phyloP scores from a whole-genome alignment of 2,329 filamentous ascomycete species.

The Trichoderma arundinaceum region DNA sequence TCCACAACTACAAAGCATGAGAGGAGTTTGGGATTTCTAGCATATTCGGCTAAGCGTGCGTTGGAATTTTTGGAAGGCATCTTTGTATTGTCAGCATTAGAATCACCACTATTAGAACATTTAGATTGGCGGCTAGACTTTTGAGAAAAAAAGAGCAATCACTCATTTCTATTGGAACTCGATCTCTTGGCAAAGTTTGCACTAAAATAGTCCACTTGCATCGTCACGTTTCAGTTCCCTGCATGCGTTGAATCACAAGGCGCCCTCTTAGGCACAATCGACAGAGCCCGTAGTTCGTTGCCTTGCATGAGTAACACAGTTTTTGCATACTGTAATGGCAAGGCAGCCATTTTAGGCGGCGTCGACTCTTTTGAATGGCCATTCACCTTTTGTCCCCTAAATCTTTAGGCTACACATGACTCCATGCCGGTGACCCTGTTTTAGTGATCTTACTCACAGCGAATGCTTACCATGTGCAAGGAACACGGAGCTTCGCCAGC shows the following conservation, averaged over 20 bases:
- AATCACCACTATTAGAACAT: conserved; percentile 10
- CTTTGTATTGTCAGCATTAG: conserved; percentile 21
- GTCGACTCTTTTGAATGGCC: not conserved
- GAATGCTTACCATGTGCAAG: conserved; percentile 19
- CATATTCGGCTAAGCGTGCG: conserved; percentile 16
- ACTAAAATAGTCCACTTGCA: not conserved
- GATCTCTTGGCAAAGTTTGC: not conserved
- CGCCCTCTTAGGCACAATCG: conserved; percentile 1
- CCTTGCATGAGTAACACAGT: conserved; percentile 26
- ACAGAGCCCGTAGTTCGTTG: conserved; percentile 1
- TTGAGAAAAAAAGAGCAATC: not conserved
- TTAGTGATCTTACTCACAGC: conserved; percentile 8
- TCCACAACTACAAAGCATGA: conserved; percentile 24
- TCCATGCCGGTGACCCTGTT: not conserved
- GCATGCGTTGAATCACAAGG: conserved; percentile 1
- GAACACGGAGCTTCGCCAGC: not conserved
- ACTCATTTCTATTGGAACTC: not conserved
- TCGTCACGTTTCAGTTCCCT: not conserved
- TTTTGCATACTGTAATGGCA: not conserved
- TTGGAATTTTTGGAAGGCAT: conserved; percentile 13
- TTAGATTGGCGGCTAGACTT: conserved; percentile 22
- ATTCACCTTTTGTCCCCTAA: not conserved
- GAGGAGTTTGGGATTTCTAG: conserved; percentile 21
- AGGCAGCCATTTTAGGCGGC: conserved; percentile 15
- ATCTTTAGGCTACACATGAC: conserved; percentile 12